Base-by-base conservation (phyloP, 495 filamentous ascomycete species). In the Cercophora newfieldiana region DNA sequence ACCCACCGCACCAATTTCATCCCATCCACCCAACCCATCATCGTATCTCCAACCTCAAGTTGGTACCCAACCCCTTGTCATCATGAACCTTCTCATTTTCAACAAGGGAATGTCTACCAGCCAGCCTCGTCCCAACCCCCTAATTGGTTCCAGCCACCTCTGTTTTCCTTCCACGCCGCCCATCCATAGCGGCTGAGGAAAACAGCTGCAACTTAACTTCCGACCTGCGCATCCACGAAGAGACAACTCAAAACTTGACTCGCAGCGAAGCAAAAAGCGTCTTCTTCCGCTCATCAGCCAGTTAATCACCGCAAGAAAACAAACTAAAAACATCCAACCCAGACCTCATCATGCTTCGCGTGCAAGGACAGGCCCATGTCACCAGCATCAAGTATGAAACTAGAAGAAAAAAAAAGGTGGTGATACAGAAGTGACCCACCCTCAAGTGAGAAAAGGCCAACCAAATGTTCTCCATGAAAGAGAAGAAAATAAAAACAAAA, bases 221-320 rank as follows among this genome's bases (percentile, higher is more conserved):
- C 57, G 31, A 59, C 57, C 31, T 56, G 25, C 53, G 53, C 28
- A 28, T 56, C 53, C 24, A 50, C 48, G 48, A 50, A 50, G 18
- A 50, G 19, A 6, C 14, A 56, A 30, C 24, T 8, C 8, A 56
- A 25, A 33, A 4, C 12, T 33, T 5, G 12, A 33, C 4, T 33
- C 4, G 12, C 5, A 5, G 30, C 24, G n/a, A 56, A 56, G 26
- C 14, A 24, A 28, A 14, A 7, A 28, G 16, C 24, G 7, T 16
- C 24, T n/a, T n/a, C 24, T 12, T 7, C 14, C 25, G 21, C 10
- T 22, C 2, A 25, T 24, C 49, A 53, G n/a, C n/a, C n/a, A n/a
- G n/a, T n/a, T n/a, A n/a, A 12, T 33, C 30, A 33, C 30, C 30
- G 30, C 30, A 33, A 33, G 5, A 5, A 33, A 44, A 14, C 37